A percentile compares a stretch with the other conserved stretches of the same genome.
Conservation (phyloP, 768 basidiomycete species). For the Infundibulicybe gibba region DNA sequence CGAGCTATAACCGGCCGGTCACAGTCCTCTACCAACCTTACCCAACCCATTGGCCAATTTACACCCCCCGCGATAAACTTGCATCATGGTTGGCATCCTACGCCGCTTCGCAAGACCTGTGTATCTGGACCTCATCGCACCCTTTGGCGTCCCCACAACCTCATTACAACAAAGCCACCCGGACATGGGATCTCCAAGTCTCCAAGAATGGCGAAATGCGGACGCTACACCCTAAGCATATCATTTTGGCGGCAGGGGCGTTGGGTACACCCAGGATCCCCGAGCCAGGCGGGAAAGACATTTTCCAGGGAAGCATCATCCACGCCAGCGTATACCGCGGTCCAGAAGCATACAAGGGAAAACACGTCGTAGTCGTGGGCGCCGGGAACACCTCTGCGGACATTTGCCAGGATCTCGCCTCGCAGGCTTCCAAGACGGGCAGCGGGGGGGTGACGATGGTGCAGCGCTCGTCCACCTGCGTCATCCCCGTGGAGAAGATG, state of each 20-base stretch:
- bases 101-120: slow-evolving; percentile 32
- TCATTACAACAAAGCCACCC: slow-evolving; percentile 23
- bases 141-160: slow-evolving; percentile 15
- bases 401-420: slow-evolving; percentile 30
- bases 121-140: slow-evolving; percentile 36
- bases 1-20: too few species aligned
- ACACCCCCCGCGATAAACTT: slow-evolving; percentile 35
- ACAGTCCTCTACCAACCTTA: slow-evolving; percentile 36
- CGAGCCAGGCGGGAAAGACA: slow-evolving; percentile 13
- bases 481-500: slow-evolving; percentile 12
- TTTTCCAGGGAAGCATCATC: slow-evolving; percentile 25
- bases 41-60: slow-evolving; percentile 36
- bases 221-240: slow-evolving; percentile 31
- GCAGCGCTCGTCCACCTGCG: slow-evolving; percentile 35
- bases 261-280: slow-evolving; percentile 31
- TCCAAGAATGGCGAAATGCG: slow-evolving; percentile 20
- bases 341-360: slow-evolving; percentile 22
- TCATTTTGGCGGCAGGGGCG: slow-evolving; percentile 34
- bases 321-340: slow-evolving; percentile 30
- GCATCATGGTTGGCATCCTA: slow-evolving; percentile 44
- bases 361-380: slow-evolving; percentile 35
- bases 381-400: slow-evolving; percentile 37
- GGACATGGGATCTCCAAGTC: slow-evolving; percentile 31
- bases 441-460: slow-evolving; percentile 31
- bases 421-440: slow-evolving; percentile 16